Evolutionary conservation across 306 rosid species (phyloP).

Genomic region (Trichosanthes truncata): DNA sequence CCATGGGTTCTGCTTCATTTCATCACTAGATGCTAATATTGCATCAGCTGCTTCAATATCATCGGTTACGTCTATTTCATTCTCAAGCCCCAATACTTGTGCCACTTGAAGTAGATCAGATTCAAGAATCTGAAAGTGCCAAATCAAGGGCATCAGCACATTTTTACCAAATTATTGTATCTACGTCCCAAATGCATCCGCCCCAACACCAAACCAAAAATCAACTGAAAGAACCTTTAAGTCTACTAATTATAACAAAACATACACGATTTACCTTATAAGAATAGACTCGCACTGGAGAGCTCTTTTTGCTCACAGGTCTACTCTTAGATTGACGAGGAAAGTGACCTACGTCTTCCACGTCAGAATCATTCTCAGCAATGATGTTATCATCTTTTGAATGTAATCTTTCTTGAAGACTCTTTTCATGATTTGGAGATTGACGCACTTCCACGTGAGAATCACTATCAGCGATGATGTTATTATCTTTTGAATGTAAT

Average conservation of each 20-base stretch:
- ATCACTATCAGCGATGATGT: constrained; percentile 3
- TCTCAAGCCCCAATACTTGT: constrained; percentile 81
- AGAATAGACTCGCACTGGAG: constrained; percentile 66
- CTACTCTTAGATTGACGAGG: constrained; percentile 26
- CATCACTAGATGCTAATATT: constrained; percentile 64
- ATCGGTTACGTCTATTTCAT: constrained; percentile 60
- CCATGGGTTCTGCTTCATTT: constrained; percentile 80
- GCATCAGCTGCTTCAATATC: constrained; percentile 86
- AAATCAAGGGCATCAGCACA: neutral
- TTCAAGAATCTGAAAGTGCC: constrained; percentile 56
- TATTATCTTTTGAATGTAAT: constrained; percentile 21
- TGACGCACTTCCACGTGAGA: constrained; percentile 41
- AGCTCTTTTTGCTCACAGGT: constrained; percentile 41
- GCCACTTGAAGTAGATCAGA: constrained; percentile 90
- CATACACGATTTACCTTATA: constrained; percentile 51
- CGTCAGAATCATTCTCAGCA: constrained; percentile 36
- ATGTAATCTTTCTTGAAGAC: constrained; percentile 20
- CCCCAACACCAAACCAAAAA: neutral
- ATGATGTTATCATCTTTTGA: constrained; percentile 17
- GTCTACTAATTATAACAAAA: neutral
- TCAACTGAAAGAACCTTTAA: neutral
- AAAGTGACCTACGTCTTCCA: constrained; percentile 31
- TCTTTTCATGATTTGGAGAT: constrained; percentile 35
- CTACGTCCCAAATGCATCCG: neutral
- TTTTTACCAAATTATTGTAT: neutral